phyloP scores from a whole-genome alignment of 2,329 filamentous ascomycete genomes.

The Talaromyces verruculosus region DNA sequence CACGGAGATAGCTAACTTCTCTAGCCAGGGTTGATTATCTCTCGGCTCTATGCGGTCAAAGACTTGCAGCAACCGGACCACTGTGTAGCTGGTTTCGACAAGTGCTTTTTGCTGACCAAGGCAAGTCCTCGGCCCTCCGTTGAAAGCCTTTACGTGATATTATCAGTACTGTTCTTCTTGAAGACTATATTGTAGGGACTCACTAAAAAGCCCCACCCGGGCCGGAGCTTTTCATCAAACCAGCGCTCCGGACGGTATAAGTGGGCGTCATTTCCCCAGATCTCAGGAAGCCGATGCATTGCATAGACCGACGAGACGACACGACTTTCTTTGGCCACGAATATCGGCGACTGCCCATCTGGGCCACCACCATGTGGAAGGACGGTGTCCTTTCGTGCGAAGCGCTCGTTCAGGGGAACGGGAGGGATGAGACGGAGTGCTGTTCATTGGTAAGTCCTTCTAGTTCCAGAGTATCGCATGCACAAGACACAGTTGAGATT shows the following conservation, averaged over 20 bases:
- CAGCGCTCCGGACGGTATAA: conserved; percentile 53
- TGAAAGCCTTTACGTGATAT: conserved; percentile 7
- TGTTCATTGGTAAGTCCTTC: background rate
- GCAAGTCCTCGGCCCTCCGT: conserved; percentile 14
- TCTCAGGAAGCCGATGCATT: conserved; percentile 67
- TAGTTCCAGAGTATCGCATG: background rate
- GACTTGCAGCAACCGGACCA: conserved; percentile 32
- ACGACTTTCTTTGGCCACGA: conserved; percentile 63
- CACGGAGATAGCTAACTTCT: background rate
- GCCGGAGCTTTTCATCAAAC: conserved; percentile 33
- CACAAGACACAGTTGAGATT: conserved; percentile 23
- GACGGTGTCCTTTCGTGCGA: conserved; percentile 34
- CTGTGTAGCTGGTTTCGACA: conserved; percentile 26
- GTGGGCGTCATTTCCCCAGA: conserved; percentile 49
- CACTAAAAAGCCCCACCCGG: conserved; percentile 21
- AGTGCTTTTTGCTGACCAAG: conserved; percentile 27
- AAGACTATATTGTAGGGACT: background rate
- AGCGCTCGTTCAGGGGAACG: conserved; percentile 47
- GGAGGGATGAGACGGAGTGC: conserved; percentile 53
- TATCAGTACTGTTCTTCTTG: conserved; percentile 17
- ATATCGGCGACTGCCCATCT: conserved; percentile 55
- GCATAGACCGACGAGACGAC: conserved; percentile 67
- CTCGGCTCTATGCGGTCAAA: conserved; percentile 50
- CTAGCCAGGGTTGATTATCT: conserved; percentile 1
- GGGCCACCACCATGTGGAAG: conserved; percentile 20